Percentiles rank a stretch among this genome's conserved stretches.
Conservation (phyloP, 2,329 filamentous ascomycete genomes). For the Fusarium lateritium region DNA sequence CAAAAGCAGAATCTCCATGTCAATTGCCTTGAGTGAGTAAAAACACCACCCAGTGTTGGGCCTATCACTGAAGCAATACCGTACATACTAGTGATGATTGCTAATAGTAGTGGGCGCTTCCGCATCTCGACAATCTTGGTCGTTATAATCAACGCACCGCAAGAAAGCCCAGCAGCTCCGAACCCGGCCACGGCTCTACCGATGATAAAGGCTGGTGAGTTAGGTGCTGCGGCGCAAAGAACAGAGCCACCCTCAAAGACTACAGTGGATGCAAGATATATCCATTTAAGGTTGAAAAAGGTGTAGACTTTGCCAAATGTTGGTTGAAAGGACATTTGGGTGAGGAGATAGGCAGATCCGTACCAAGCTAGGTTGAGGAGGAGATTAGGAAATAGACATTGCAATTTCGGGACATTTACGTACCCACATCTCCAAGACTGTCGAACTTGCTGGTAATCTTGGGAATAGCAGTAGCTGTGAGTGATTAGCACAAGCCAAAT, state of each 20-base stretch:
- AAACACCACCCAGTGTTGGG: slow-evolving; percentile 37
- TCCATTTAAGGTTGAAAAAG: slow-evolving; percentile 53
- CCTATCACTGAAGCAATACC: slow-evolving; percentile 41
- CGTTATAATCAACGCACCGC: slow-evolving; percentile 34
- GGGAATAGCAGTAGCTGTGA: slow-evolving; percentile 46
- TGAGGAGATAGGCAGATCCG: slow-evolving; percentile 49
- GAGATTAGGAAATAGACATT: accelerated
- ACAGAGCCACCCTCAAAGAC: slow-evolving; percentile 50
- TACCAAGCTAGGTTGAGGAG: slow-evolving; percentile 50
- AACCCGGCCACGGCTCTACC: slow-evolving; percentile 57
- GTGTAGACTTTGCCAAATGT: slow-evolving; percentile 53
- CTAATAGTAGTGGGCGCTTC: slow-evolving; percentile 31
- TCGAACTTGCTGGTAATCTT: slow-evolving; percentile 51
- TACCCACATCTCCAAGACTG: slow-evolving; percentile 52
- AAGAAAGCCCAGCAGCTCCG: slow-evolving; percentile 45
- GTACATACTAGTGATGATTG: slow-evolving; percentile 43
- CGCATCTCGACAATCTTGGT: slow-evolving; percentile 33
- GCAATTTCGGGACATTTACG: background rate
- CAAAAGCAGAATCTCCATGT: slow-evolving; percentile 47
- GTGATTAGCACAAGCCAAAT: background rate
- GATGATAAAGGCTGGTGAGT: slow-evolving; percentile 55
- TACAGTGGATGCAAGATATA: slow-evolving; percentile 43
- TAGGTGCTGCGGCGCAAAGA: slow-evolving; percentile 50
- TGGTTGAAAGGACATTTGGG: slow-evolving; percentile 45
- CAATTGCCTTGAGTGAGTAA: slow-evolving; percentile 37